Base-by-base conservation (phyloP, 306 rosid species). In the Prunus dulcis region DNA sequence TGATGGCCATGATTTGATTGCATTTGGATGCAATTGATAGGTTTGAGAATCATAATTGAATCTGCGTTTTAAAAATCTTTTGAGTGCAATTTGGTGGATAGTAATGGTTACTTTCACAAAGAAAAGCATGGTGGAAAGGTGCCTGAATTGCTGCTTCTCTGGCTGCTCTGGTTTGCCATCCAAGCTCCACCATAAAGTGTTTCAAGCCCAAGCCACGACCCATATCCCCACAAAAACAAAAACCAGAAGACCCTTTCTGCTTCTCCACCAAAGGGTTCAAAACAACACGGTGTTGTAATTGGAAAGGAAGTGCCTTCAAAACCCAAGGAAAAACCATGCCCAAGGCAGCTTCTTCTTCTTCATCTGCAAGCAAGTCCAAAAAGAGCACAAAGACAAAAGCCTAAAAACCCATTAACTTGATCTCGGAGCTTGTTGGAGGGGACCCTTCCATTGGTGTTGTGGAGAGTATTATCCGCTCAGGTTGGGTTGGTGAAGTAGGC, bases 71-170 rank as follows among this genome's bases (percentile, higher is more conserved):
- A n/a, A 55, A 9, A 2, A 30, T 19, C 19, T 32, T n/a, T 5
- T n/a, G 13, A 30, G 22, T 71, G 9, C 43, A 38, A 2, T 5
- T n/a, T 6, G 18, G 22, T 71, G 43, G 9, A 6, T 9, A 38
- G 43, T 13, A 30, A 52, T 5, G n/a, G 7, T 32, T 30, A 71
- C 41, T 63, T 20, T 7, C 20, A 53, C 15, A 65, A 27, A 52
- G 41, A 30, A 14, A 57, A 61, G 32, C 57, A 80, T 80, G 80
- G 76, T 23, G 53, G 80, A 75, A 69, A 69, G 60, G 46, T 80
- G 84, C 53, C 58, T 80, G 5, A 69, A 69, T 75, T 6, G 84
- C 73, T 50, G 76, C 80, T 32, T 74, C 80, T 51, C 60, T 75
- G 17, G 84, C 80, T 47, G 49, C 78, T 9, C 32, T 75, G 46